Evolutionary conservation across 2,329 filamentous ascomycete genomes (phyloP).

Genomic region (Beauveria sp.): DNA sequence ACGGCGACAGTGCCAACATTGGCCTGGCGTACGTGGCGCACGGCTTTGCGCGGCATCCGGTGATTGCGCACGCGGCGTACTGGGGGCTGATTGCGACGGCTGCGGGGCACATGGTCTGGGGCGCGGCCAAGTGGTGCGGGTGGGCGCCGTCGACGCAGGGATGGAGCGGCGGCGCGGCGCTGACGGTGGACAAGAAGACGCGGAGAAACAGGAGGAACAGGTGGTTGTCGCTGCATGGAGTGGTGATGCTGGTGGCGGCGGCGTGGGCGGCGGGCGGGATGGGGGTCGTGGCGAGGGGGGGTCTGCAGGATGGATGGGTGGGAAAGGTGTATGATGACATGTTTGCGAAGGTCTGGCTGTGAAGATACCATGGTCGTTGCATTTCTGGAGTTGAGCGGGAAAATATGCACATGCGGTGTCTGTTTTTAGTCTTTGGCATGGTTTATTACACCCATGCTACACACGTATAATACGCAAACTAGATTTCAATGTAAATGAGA

Average conservation of each 20-base stretch:
- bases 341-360: constrained; percentile 26
- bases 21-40: constrained; percentile 78
- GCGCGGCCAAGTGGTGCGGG: constrained; percentile 74
- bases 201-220: constrained; percentile 51
- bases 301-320: constrained; percentile 67
- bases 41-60: constrained; percentile 67
- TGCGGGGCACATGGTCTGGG: constrained; percentile 75
- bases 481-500: background rate
- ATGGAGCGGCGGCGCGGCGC: constrained; percentile 35
- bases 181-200: constrained; percentile 40
- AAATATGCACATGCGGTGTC: background rate
- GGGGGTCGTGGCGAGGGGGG: constrained; percentile 67
- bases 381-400: background rate
- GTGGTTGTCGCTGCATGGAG: constrained; percentile 64
- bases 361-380: background rate
- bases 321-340: constrained; percentile 72
- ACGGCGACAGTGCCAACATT: constrained; percentile 81
- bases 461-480: background rate
- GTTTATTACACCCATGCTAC: background rate
- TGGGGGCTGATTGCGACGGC: constrained; percentile 57
- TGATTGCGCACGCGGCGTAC: constrained; percentile 63
- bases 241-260: constrained; percentile 47
- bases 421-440: background rate
- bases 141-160: constrained; percentile 50
- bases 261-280: constrained; percentile 80